These are phyloP conservation scores for Gypsophila paniculata DNA, from an alignment of 179 eudicot genomes.

Conservation along the genomic window DNA sequence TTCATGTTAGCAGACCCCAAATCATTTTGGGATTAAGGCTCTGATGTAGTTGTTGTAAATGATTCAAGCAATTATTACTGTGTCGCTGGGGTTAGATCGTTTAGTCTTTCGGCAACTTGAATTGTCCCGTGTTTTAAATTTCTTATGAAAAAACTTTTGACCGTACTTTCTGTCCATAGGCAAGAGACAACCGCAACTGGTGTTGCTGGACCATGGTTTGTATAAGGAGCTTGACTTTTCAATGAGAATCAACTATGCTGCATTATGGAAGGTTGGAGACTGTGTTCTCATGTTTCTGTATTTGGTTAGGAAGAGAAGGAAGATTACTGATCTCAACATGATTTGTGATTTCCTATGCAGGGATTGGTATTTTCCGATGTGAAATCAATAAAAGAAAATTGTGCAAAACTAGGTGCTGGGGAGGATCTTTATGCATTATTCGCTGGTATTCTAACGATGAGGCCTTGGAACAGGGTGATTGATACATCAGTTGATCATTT, in stretches of 20 bases:
- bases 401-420: conserved; percentile 88
- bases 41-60: no score
- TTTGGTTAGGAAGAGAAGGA: neutral
- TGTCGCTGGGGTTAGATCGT: no score
- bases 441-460: conserved; percentile 92
- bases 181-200: no score
- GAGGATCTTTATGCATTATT: conserved; percentile 85
- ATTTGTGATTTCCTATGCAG: no score
- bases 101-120: no score
- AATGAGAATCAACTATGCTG: conserved; percentile 79
- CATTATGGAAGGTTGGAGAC: conserved; percentile 80
- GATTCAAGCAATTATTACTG: no score
- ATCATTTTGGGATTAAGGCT: no score
- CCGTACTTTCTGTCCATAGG: no score
- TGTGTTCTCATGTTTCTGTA: conserved; percentile 8
- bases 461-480: conserved; percentile 88
- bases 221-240: conserved; percentile 82
- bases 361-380: conserved; percentile 85
- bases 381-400: conserved; percentile 67
- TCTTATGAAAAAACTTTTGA: no score
- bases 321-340: no score
- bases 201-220: conserved; percentile 91
- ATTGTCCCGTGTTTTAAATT: no score
- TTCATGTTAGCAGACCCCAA: no score
- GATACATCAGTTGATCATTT: conserved; percentile 91